These are phyloP conservation scores for Saccharomyces hybrid DNA, from an alignment of 1,139 yeast species.

Conservation along the genomic window DNA sequence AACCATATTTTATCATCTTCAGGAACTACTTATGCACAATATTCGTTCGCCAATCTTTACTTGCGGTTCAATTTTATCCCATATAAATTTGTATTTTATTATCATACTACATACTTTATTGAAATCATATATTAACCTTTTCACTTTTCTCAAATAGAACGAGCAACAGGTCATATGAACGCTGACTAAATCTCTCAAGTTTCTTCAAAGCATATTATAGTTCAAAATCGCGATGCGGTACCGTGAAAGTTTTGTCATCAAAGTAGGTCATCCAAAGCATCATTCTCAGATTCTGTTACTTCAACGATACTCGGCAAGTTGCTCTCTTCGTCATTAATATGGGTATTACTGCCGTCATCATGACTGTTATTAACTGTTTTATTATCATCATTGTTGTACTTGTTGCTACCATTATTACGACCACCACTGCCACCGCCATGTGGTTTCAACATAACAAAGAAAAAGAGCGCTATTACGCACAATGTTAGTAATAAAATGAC, in stretches of 20 bases:
- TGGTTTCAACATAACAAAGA: constrained; percentile 69
- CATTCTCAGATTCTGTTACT: neutral
- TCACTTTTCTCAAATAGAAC: neutral
- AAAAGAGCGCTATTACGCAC: constrained; percentile 62
- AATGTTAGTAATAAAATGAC: constrained; percentile 65
- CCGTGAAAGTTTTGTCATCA: neutral
- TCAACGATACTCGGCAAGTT: neutral
- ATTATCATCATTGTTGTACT: neutral
- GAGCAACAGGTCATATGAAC: neutral
- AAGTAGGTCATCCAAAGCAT: neutral
- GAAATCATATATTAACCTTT: neutral
- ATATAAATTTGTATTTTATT: neutral
- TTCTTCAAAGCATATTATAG: neutral
- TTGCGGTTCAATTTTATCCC: neutral
- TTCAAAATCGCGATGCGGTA: neutral
- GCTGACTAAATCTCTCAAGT: neutral
- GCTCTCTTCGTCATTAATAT: neutral
- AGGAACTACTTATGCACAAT: neutral
- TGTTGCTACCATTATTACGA: neutral
- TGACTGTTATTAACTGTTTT: neutral
- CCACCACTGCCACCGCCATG: constrained; percentile 16
- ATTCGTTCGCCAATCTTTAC: neutral
- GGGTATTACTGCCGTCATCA: neutral
- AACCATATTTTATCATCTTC: neutral
- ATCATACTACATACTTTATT: neutral